Conservation (phyloP, 768 basidiomycete species). For the Suillus subluteus region DNA sequence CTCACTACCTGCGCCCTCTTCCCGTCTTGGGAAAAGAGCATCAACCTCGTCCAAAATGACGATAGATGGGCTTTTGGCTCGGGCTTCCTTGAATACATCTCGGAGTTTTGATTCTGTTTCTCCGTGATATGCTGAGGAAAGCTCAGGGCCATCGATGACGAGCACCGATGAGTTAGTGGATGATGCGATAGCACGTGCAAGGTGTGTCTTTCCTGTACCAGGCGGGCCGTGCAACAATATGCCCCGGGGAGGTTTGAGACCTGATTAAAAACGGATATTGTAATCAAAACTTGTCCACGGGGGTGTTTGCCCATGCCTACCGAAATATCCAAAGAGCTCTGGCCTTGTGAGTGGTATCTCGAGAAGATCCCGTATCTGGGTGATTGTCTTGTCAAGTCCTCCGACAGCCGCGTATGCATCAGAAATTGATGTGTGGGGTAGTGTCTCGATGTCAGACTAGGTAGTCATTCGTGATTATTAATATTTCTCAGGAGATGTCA, state of each 20-base stretch:
- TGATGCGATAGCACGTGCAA: constrained; percentile 91
- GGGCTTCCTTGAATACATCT: constrained; percentile 87
- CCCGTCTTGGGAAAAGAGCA: constrained; percentile 87
- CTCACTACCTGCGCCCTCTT: constrained; percentile 89
- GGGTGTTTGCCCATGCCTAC: constrained; percentile 36
- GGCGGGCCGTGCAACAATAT: constrained; percentile 95
- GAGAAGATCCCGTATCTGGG: constrained; percentile 81
- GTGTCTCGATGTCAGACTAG: constrained; percentile 51
- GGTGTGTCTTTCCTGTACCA: constrained; percentile 96
- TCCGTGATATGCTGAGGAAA: constrained; percentile 95
- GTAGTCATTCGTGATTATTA: constrained; percentile 22
- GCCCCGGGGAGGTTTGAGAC: constrained; percentile 95
- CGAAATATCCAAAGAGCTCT: constrained; percentile 77
- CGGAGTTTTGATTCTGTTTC: constrained; percentile 93
- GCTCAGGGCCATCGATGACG: constrained; percentile 92
- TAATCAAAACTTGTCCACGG: constrained; percentile 20
- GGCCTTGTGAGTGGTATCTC: constrained; percentile 87
- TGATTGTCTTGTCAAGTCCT: constrained; percentile 86
- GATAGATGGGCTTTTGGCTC: constrained; percentile 83
- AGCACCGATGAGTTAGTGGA: constrained; percentile 88
- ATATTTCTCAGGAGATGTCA: constrained; percentile 15
- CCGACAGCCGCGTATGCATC: constrained; percentile 85
- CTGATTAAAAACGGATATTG: constrained; percentile 36
- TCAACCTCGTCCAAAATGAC: constrained; percentile 97
- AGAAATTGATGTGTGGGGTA: constrained; percentile 43